Conservation (phyloP, 331 rosid genomes). For the Saraca asoca region DNA sequence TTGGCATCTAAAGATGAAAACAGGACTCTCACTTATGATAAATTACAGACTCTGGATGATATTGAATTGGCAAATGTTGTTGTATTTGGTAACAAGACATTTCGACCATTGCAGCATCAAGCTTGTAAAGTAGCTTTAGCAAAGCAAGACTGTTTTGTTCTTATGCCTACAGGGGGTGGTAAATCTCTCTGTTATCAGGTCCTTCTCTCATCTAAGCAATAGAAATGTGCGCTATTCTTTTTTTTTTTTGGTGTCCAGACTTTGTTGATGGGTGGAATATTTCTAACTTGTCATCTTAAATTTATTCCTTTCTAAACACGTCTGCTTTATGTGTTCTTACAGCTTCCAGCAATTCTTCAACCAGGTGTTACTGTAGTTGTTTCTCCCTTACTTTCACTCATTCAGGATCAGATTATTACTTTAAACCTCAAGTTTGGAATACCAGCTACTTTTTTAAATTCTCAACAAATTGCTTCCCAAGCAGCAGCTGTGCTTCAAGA, state of each 20-base stretch:
- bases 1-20: slow-evolving; percentile 40
- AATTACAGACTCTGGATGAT: slow-evolving; percentile 70
- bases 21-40: slow-evolving; percentile 63
- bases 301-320: slow-evolving; percentile 26
- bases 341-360: slow-evolving; percentile 96
- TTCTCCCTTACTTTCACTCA: slow-evolving; percentile 94
- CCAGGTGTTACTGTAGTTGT: slow-evolving; percentile 82
- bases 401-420: slow-evolving; percentile 92
- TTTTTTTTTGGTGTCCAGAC: not conserved
- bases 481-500: slow-evolving; percentile 85
- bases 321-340: slow-evolving; percentile 39
- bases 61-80: slow-evolving; percentile 90
- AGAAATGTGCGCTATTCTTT: not conserved
- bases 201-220: slow-evolving; percentile 34
- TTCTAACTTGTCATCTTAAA: slow-evolving; percentile 23
- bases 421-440: slow-evolving; percentile 84
- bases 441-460: slow-evolving; percentile 89
- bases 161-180: slow-evolving; percentile 99
- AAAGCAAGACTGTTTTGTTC: slow-evolving; percentile 81
- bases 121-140: slow-evolving; percentile 83
- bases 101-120: slow-evolving; percentile 88
- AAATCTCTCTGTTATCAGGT: slow-evolving; percentile 99
- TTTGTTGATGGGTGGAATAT: slow-evolving; percentile 17
- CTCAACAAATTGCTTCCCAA: slow-evolving; percentile 85
- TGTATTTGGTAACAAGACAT: slow-evolving; percentile 71